Evolutionary conservation across 2,329 filamentous ascomycete genomes (phyloP).

Genomic region (Beauveria pseudobassiana): DNA sequence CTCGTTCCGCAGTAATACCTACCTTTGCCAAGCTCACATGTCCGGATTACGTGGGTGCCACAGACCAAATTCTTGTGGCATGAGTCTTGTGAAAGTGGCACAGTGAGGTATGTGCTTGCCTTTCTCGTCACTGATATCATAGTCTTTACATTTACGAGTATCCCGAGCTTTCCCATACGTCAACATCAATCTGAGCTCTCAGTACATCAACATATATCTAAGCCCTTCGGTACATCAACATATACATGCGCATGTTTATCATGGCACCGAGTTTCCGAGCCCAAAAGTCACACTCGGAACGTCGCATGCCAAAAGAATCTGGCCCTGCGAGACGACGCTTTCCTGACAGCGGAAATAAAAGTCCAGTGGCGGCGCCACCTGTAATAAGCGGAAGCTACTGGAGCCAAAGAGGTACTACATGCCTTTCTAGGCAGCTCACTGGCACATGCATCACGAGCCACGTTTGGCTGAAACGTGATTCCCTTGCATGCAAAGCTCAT

Average conservation of each 20-base stretch:
- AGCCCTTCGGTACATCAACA: too few relatives aligned
- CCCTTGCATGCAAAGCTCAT: neutral
- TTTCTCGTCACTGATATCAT: neutral
- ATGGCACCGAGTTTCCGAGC: neutral
- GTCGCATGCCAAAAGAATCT: neutral
- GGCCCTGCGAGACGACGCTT: neutral
- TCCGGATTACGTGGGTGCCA: neutral
- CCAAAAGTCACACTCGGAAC: neutral
- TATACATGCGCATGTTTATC: too few relatives aligned
- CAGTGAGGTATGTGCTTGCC: neutral
- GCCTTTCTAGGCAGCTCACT: conserved; percentile 5
- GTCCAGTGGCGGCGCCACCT: neutral
- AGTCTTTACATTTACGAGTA: neutral
- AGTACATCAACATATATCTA: neutral
- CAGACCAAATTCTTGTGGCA: neutral
- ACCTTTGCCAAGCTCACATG: conserved; percentile 3
- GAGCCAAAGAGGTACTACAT: conserved; percentile 8
- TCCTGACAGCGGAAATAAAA: neutral
- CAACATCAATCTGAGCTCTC: too few relatives aligned
- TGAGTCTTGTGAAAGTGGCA: neutral
- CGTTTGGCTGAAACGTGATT: conserved; percentile 6
- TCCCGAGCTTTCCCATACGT: neutral
- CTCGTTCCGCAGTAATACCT: neutral
- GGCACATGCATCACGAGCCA: conserved; percentile 7
- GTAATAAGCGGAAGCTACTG: neutral